These are phyloP conservation scores for Polytolypa hystricis DNA, from an alignment of 2,329 filamentous ascomycete species.

Conservation along the genomic window DNA sequence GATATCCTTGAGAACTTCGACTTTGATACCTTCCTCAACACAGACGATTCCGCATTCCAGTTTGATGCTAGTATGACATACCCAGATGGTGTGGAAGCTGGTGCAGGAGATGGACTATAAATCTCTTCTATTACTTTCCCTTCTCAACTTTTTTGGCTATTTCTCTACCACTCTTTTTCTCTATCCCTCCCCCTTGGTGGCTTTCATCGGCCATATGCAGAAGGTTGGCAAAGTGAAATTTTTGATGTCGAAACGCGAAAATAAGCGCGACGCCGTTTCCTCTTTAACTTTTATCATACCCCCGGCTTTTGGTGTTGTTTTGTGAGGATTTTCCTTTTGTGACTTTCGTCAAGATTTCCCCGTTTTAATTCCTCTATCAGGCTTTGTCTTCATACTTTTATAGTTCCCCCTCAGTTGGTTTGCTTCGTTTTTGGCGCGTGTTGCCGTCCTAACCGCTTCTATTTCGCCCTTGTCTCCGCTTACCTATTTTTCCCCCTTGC, in stretches of 20 bases:
- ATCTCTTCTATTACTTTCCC: constrained; percentile 9
- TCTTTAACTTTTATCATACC: not conserved
- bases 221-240: not conserved
- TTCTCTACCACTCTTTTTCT: not conserved
- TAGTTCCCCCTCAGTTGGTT: not conserved
- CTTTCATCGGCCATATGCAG: not conserved
- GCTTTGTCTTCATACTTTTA: not conserved
- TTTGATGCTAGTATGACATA: constrained; percentile 30
- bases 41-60: constrained; percentile 36
- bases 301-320: not conserved
- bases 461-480: constrained; percentile 6
- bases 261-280: constrained; percentile 4
- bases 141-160: not conserved
- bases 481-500: constrained; percentile 10
- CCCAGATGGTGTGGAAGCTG: constrained; percentile 33
- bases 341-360: not conserved
- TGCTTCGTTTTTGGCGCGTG: constrained; percentile 1
- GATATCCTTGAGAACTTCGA: constrained; percentile 47
- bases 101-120: constrained; percentile 28
- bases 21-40: constrained; percentile 56
- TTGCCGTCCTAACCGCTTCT: constrained; percentile 8
- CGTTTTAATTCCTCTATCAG: not conserved
- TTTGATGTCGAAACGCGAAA: constrained; percentile 5
- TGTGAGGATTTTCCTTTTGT: not conserved
- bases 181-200: not conserved